Evolutionary conservation across 768 basidiomycete genomes (phyloP).

Genomic region (Lentinula lateritia): DNA sequence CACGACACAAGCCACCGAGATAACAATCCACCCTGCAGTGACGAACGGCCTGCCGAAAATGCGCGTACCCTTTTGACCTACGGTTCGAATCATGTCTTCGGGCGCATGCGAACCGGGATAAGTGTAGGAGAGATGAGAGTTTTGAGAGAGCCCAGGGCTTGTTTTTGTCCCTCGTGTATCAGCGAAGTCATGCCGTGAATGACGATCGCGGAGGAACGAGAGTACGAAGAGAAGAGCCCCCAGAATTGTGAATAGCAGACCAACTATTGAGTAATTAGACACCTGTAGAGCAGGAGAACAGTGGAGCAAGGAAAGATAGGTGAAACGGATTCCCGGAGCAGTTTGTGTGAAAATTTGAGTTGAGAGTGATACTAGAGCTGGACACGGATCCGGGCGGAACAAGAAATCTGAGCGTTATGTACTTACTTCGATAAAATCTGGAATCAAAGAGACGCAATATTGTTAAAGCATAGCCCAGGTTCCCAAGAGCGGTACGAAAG

Average conservation of each 20-base stretch:
- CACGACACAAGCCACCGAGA: slow-evolving; percentile 56
- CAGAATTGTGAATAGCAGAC: slow-evolving; percentile 60
- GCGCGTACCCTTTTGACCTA: slow-evolving; percentile 55
- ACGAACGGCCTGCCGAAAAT: slow-evolving; percentile 74
- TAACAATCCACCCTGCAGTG: slow-evolving; percentile 74
- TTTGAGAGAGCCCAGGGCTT: background rate
- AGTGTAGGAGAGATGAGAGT: background rate
- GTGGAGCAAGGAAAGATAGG: background rate
- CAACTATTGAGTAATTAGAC: slow-evolving; percentile 28
- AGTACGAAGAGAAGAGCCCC: slow-evolving; percentile 53
- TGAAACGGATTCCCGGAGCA: background rate
- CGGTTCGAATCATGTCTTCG: slow-evolving; percentile 41
- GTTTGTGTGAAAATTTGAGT: background rate
- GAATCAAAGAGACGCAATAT: slow-evolving; percentile 76
- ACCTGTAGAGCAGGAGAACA: background rate
- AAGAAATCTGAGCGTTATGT: background rate
- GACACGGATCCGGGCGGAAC: background rate
- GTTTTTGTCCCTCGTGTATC: slow-evolving; percentile 32
- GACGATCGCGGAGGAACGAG: slow-evolving; percentile 56
- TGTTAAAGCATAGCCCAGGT: slow-evolving; percentile 67
- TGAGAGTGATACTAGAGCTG: too few relatives aligned
- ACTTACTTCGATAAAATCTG: slow-evolving; percentile 68
- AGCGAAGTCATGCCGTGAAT: slow-evolving; percentile 73
- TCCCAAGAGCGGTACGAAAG: slow-evolving; percentile 66
- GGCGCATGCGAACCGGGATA: slow-evolving; percentile 17